A percentile compares a stretch with the other conserved stretches of the same genome.
phyloP scores from a whole-genome alignment of 805 yeast genomes.

The Millerago galiae region DNA sequence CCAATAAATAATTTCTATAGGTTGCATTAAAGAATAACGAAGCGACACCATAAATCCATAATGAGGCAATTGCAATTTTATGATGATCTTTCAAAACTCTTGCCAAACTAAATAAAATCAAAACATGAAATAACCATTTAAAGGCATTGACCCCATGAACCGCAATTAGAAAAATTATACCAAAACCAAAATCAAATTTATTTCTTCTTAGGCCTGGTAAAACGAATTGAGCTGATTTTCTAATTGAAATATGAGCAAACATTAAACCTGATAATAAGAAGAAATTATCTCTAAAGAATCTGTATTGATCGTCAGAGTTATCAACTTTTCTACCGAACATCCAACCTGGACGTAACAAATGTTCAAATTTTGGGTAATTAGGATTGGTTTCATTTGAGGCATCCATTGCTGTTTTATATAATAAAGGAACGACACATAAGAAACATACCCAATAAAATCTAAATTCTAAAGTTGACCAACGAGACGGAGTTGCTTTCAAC shows the following conservation, averaged over 20 bases:
- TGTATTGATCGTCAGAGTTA: constrained; percentile 85
- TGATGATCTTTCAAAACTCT: constrained; percentile 27
- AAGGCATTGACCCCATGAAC: constrained; percentile 76
- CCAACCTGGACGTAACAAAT: constrained; percentile 77
- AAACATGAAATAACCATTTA: constrained; percentile 54
- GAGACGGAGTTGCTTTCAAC: constrained; percentile 28
- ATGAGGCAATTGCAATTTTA: constrained; percentile 33
- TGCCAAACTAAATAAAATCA: constrained; percentile 46
- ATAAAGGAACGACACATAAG: constrained; percentile 66
- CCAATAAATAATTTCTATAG: constrained; percentile 48
- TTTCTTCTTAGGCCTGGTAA: constrained; percentile 33
- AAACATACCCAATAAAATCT: constrained; percentile 59
- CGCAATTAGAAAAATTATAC: constrained; percentile 56
- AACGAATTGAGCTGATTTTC: constrained; percentile 29
- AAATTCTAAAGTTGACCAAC: constrained; percentile 79
- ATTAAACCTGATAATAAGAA: constrained; percentile 53
- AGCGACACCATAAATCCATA: constrained; percentile 80
- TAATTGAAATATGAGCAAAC: constrained; percentile 44
- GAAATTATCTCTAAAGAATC: constrained; percentile 80
- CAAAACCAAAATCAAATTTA: constrained; percentile 69
- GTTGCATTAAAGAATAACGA: constrained; percentile 73
- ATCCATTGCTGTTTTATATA: constrained; percentile 76
- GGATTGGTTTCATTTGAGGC: constrained; percentile 72
- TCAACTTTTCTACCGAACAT: constrained; percentile 84
- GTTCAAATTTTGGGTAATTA: constrained; percentile 58